Conservation (phyloP, 371 early-diverging fungal genomes). For the Blakeslea trispora region DNA sequence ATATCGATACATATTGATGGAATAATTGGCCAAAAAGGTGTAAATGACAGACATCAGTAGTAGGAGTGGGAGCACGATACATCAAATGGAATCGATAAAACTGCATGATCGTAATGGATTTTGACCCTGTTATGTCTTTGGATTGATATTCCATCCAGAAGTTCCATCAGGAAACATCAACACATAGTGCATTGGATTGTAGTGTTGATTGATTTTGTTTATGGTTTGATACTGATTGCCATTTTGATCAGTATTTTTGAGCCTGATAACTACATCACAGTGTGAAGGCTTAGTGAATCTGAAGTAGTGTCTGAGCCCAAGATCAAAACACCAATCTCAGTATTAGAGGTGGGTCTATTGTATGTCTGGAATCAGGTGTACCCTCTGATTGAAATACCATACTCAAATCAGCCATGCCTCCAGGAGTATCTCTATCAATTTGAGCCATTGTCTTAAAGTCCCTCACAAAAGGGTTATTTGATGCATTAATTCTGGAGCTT, state of each 20-base stretch:
- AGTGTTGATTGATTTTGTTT: not conserved
- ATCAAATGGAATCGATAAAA: slow-evolving; percentile 2
- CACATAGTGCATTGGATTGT: not conserved
- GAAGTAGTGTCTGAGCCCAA: not conserved
- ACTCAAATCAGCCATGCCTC: too few relatives aligned
- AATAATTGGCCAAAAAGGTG: not conserved
- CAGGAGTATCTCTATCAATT: not conserved
- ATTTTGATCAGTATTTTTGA: not conserved
- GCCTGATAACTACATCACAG: not conserved
- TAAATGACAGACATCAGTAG: not conserved
- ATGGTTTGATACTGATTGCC: not conserved
- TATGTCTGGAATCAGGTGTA: not conserved
- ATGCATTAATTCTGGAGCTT: slow-evolving; percentile 1
- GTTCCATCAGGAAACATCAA: not conserved
- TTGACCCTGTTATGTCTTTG: not conserved
- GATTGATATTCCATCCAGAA: not conserved
- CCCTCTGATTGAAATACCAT: not conserved
- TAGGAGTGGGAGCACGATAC: not conserved
- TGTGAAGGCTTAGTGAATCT: not conserved
- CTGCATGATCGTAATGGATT: not conserved
- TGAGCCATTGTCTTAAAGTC: slow-evolving; percentile 11
- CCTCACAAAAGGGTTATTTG: slow-evolving; percentile 12
- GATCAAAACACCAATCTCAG: not conserved
- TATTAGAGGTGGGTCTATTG: slow-evolving; percentile 2
- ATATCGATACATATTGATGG: slow-evolving; percentile 9